Conservation (phyloP, 192 early-diverging fungal species). For the Geranomyces variabilis region DNA sequence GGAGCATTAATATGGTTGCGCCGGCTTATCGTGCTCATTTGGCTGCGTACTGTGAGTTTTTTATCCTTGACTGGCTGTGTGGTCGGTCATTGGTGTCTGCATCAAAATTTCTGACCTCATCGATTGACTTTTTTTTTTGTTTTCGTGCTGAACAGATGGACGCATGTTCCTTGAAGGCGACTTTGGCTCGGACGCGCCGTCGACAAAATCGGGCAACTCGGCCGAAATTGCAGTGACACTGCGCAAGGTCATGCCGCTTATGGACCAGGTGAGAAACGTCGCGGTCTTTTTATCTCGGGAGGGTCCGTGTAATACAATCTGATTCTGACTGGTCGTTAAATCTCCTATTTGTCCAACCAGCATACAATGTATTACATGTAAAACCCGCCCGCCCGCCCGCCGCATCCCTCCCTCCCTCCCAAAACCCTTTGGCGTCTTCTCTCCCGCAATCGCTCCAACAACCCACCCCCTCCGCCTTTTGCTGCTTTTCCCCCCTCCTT, state of each 20-base stretch:
- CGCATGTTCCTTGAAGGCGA: conserved; percentile 44
- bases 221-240: conserved; percentile 15
- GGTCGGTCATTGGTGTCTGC: not conserved
- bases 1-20: conserved; percentile 82
- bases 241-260: conserved; percentile 19
- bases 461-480: too few species aligned
- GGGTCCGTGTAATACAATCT: too few species aligned
- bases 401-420: too few species aligned
- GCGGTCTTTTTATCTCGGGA: too few species aligned
- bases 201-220: conserved; percentile 20
- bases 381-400: not conserved
- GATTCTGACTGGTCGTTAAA: too few species aligned
- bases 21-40: conserved; percentile 90
- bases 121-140: not conserved
- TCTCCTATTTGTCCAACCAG: too few species aligned
- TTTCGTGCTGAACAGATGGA: conserved; percentile 23
- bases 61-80: not conserved
- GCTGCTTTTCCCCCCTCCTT: too few species aligned
- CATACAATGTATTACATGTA: conserved; percentile 45
- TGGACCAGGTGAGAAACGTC: conserved; percentile 24
- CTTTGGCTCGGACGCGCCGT: conserved; percentile 20
- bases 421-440: too few species aligned
- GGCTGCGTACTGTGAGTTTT: conserved; percentile 65
- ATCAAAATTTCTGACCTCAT: too few species aligned
- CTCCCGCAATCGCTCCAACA: too few species aligned